Percentiles rank a stretch among this genome's conserved stretches.
Conservation (phyloP, 805 yeast genomes). For the Candida orba region DNA sequence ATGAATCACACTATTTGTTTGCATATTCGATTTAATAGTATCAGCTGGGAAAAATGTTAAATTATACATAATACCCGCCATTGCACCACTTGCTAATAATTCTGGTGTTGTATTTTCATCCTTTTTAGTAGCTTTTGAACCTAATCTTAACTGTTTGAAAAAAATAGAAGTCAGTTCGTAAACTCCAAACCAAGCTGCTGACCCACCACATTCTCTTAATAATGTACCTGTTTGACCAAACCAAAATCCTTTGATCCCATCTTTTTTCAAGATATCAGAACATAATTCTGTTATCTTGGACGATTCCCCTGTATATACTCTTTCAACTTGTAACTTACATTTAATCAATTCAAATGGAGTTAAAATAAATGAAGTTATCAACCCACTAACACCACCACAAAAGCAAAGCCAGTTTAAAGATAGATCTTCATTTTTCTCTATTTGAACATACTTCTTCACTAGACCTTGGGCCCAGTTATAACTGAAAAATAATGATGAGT, state of each 20-base stretch:
- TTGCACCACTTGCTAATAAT: conserved; percentile 69
- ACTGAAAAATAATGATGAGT: conserved; percentile 68
- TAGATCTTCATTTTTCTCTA: conserved; percentile 17
- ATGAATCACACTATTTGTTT: conserved; percentile 42
- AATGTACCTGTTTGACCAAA: conserved; percentile 79
- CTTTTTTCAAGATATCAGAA: conserved; percentile 32
- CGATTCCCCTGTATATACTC: conserved; percentile 22
- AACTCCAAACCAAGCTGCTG: conserved; percentile 91
- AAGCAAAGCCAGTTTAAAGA: conserved; percentile 40
- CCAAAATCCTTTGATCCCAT: conserved; percentile 77
- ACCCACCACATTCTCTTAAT: conserved; percentile 79
- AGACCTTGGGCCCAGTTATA: conserved; percentile 43
- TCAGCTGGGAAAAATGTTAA: conserved; percentile 82
- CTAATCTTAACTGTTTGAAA: conserved; percentile 30
- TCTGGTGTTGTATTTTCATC: conserved; percentile 39
- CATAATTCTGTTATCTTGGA: conserved; percentile 32
- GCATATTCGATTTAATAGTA: conserved; percentile 82
- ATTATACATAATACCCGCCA: conserved; percentile 81
- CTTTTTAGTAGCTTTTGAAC: conserved; percentile 14
- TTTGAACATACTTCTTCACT: conserved; percentile 22
- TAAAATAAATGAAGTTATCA: conserved; percentile 71
- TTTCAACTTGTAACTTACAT: conserved; percentile 76
- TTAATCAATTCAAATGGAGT: conserved; percentile 92
- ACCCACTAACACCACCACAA: conserved; percentile 80
- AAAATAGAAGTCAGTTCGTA: conserved; percentile 50